Evolutionary conservation across 345 rosid genomes (phyloP).

Genomic region (Gossypium arboreum): DNA sequence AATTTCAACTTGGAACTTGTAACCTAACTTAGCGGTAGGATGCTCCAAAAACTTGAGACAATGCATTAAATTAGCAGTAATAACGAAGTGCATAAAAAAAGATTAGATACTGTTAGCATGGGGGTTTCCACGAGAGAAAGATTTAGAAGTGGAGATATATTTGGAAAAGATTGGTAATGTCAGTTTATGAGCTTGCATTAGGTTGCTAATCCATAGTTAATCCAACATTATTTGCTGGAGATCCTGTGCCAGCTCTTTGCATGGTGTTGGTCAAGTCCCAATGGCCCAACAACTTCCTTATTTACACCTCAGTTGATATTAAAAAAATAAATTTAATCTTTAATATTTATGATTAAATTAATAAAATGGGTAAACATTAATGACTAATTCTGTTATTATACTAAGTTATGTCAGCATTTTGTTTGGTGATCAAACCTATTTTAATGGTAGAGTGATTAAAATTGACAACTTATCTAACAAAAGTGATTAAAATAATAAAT

Average conservation of each 20-base stretch:
- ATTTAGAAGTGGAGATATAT: not conserved
- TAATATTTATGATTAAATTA: too few species aligned
- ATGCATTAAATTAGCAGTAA: too few species aligned
- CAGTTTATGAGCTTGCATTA: constrained; percentile 4
- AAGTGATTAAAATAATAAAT: too few species aligned
- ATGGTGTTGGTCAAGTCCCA: not conserved
- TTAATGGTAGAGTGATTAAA: too few species aligned
- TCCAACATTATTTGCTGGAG: not conserved
- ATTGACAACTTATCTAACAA: too few species aligned
- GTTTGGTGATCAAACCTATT: too few species aligned
- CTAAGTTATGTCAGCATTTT: rapidly evolving
- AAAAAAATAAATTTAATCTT: too few species aligned
- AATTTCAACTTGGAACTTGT: not conserved
- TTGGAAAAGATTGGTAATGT: not conserved
- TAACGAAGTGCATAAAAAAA: too few species aligned
- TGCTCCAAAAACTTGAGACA: constrained; percentile 22
- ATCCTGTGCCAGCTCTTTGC: not conserved
- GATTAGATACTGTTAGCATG: too few species aligned
- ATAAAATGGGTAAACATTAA: too few species aligned
- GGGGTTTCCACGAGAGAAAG: too few species aligned
- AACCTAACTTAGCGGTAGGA: constrained; percentile 16
- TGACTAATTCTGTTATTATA: too few species aligned
- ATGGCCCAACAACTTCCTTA: not conserved
- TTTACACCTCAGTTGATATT: not conserved
- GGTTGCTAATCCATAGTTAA: not conserved